These are phyloP conservation scores for Henckelia pumila DNA, from an alignment of 257 asterid genomes.

Conservation along the genomic window DNA sequence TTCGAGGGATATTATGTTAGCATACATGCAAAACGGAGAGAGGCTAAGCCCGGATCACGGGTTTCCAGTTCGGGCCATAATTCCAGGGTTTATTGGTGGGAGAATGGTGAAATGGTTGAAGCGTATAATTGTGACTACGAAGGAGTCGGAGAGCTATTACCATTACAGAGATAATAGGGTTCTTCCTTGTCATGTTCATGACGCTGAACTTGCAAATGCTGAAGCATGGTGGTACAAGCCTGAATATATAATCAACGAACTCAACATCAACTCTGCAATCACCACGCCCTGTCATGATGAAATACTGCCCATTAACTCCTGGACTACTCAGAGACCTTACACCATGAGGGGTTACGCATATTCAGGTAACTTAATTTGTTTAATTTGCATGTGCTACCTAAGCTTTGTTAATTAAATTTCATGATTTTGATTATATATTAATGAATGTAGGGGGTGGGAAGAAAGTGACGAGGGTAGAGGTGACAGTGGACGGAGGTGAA, in stretches of 20 bases:
- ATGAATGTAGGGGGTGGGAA: constrained; percentile 95
- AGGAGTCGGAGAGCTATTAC: constrained; percentile 69
- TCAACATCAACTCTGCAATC: constrained; percentile 85
- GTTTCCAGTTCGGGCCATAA: constrained; percentile 74
- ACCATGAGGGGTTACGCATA: constrained; percentile 82
- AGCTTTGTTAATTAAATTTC: too few species aligned
- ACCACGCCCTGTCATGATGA: constrained; percentile 95
- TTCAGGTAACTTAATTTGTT: too few species aligned
- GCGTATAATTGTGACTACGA: constrained; percentile 62
- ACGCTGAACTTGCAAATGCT: constrained; percentile 79
- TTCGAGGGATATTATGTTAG: constrained; percentile 65
- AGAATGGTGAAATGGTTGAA: constrained; percentile 96
- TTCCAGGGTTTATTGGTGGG: constrained; percentile 92
- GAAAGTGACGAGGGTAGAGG: constrained; percentile 88
- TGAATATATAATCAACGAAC: constrained; percentile 79
- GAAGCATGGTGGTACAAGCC: constrained; percentile 99
- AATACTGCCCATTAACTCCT: constrained; percentile 73
- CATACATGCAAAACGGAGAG: constrained; percentile 93
- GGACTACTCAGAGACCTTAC: constrained; percentile 89
- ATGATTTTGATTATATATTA: too few species aligned
- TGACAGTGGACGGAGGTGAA: constrained; percentile 85
- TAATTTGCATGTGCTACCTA: too few species aligned
- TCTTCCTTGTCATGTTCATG: constrained; percentile 85
- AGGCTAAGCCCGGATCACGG: constrained; percentile 75
- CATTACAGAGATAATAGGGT: constrained; percentile 78